These are phyloP conservation scores for Deakozyma indianensis DNA, from an alignment of 805 yeast genomes.

Conservation along the genomic window DNA sequence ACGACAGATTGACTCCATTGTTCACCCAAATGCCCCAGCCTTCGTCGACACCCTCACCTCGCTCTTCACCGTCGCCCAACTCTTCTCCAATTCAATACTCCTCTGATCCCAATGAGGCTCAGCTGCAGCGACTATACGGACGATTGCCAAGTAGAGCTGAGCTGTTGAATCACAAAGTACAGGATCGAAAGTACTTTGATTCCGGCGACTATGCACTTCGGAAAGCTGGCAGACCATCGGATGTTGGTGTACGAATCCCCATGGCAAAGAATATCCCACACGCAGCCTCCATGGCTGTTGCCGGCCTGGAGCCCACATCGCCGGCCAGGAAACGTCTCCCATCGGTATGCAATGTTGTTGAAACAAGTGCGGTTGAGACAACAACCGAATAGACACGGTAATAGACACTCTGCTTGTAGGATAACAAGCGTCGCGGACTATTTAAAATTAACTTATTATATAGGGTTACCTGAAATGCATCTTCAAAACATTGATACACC, in stretches of 20 bases:
- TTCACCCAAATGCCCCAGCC: too few relatives aligned
- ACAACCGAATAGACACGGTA: too few relatives aligned
- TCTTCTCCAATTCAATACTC: background rate
- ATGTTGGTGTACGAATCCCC: slow-evolving; percentile 18
- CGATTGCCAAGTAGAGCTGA: slow-evolving; percentile 15
- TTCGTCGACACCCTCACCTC: background rate
- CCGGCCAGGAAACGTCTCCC: background rate
- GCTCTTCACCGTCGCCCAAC: background rate
- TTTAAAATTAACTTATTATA: too few relatives aligned
- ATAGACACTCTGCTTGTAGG: too few relatives aligned
- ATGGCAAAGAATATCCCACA: slow-evolving; percentile 18
- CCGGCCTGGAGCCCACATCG: background rate
- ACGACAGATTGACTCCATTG: too few relatives aligned
- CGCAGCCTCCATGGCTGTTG: background rate
- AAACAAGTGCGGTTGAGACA: too few relatives aligned
- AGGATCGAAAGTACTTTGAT: slow-evolving; percentile 82
- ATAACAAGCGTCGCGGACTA: too few relatives aligned
- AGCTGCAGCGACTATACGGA: slow-evolving; percentile 6
- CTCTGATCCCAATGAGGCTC: slow-evolving; percentile 1
- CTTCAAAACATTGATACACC: too few relatives aligned
- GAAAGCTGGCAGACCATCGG: slow-evolving; percentile 21
- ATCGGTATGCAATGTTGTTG: background rate
- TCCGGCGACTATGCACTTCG: slow-evolving; percentile 88
- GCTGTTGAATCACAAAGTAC: slow-evolving; percentile 20
- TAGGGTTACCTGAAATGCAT: too few relatives aligned